Percentiles rank a stretch among this genome's conserved stretches.
phyloP scores from a whole-genome alignment of 306 rosid genomes.

The Parietaria judaica region DNA sequence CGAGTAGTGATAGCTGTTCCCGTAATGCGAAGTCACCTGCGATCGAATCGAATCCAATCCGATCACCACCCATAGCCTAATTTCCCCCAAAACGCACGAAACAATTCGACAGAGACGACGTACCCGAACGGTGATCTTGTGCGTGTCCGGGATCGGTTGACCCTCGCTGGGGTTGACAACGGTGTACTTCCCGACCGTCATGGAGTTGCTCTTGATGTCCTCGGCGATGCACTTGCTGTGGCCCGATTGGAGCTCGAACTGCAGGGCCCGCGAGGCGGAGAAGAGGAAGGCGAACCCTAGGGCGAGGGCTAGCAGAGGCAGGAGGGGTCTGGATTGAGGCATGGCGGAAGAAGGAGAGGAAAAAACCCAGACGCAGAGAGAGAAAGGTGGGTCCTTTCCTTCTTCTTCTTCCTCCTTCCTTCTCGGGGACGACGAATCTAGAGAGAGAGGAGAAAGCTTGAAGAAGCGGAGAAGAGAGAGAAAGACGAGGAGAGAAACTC shows the following conservation, averaged over 20 bases:
- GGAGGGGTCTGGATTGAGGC: constrained; percentile 19
- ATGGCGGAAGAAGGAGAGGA: not conserved
- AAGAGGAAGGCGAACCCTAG: constrained; percentile 31
- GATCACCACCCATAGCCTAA: not conserved
- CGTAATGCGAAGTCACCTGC: constrained; percentile 76
- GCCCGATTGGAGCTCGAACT: constrained; percentile 83
- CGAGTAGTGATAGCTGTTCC: constrained; percentile 62
- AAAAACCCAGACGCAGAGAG: constrained; percentile 1
- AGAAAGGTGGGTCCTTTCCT: not conserved
- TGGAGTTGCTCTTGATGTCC: constrained; percentile 70
- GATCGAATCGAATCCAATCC: constrained; percentile 1
- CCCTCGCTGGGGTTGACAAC: constrained; percentile 61
- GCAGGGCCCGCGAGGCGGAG: constrained; percentile 51
- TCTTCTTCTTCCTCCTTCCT: not conserved
- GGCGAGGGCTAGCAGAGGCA: constrained; percentile 13
- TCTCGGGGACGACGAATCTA: constrained; percentile 10
- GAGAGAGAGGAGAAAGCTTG: not conserved
- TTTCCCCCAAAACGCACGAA: not conserved
- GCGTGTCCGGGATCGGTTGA: constrained; percentile 58
- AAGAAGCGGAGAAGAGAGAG: not conserved
- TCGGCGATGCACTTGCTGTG: constrained; percentile 85
- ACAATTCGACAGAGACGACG: too few species aligned
- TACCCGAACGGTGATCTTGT: constrained; percentile 82
- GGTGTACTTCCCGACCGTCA: constrained; percentile 81
- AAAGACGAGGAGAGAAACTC: not conserved